Percentiles rank a stretch among this genome's conserved stretches.
Conservation (phyloP, 148 eudicot species). For the Dianthus caryophyllus region DNA sequence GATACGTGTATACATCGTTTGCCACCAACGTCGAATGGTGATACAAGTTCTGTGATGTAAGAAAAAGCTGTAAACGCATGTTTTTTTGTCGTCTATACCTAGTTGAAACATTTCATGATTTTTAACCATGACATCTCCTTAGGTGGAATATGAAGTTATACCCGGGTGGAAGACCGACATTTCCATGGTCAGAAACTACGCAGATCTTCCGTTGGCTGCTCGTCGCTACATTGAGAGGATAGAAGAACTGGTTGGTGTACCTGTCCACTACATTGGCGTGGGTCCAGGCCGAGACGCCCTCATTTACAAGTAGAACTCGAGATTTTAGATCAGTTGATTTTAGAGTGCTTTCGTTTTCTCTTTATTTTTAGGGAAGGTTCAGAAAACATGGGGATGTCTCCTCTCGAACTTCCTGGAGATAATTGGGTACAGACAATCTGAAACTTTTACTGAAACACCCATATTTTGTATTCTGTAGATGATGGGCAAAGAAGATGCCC, state of each 20-base stretch:
- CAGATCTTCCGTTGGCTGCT: slow-evolving; percentile 75
- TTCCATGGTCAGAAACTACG: slow-evolving; percentile 67
- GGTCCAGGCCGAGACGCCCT: slow-evolving; percentile 98
- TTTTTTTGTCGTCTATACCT: no score
- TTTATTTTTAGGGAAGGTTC: background rate
- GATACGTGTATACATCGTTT: no score
- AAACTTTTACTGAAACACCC: background rate
- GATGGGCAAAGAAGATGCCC: slow-evolving; percentile 2
- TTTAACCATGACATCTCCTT: background rate
- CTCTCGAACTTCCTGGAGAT: background rate
- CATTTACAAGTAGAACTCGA: slow-evolving; percentile 49
- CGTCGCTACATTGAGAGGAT: slow-evolving; percentile 75
- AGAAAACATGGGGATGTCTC: background rate
- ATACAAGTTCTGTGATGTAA: no score
- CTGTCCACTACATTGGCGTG: slow-evolving; percentile 78
- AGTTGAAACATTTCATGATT: no score
- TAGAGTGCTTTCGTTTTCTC: background rate
- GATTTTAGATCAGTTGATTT: background rate
- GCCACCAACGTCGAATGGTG: no score
- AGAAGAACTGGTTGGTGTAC: slow-evolving; percentile 80
- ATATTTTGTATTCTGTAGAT: slow-evolving; percentile 3
- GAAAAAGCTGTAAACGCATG: no score
- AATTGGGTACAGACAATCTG: background rate
- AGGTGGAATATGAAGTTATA: slow-evolving; percentile 89
- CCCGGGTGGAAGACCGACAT: slow-evolving; percentile 88